Percentiles rank a stretch among this genome's conserved stretches.
Conservation (phyloP, 2,329 filamentous ascomycete species). For the Penicillium expansum region DNA sequence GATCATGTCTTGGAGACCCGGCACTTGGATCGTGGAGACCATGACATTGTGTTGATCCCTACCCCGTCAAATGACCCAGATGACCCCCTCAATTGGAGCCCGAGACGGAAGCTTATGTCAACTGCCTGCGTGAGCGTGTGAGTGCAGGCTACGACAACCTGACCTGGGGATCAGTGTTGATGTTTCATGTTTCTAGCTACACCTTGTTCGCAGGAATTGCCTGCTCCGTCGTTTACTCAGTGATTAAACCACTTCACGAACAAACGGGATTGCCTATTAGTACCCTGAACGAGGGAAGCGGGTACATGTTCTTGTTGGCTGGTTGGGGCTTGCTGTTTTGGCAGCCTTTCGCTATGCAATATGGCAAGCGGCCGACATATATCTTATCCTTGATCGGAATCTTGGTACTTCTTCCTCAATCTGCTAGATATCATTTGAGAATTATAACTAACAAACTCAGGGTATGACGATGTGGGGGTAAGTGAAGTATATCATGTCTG, state of each 20-base stretch:
- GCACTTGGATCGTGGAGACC: constrained; percentile 29
- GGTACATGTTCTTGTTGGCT: constrained; percentile 43
- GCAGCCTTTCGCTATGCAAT: constrained; percentile 49
- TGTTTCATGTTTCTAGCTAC: constrained; percentile 28
- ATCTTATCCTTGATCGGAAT: constrained; percentile 34
- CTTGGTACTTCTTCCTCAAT: constrained; percentile 23
- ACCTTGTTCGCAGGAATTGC: constrained; percentile 40
- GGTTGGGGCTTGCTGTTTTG: constrained; percentile 49
- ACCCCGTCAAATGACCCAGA: constrained; percentile 47
- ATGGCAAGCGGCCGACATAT: constrained; percentile 41
- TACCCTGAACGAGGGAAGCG: constrained; percentile 41
- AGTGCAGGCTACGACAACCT: constrained; percentile 9
- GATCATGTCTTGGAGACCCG: constrained; percentile 34
- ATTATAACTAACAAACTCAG: constrained; percentile 12
- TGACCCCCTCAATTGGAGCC: constrained; percentile 50
- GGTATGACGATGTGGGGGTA: constrained; percentile 36
- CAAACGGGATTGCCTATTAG: constrained; percentile 36
- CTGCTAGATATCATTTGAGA: background rate
- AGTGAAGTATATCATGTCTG: constrained; percentile 6
- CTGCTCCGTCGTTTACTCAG: constrained; percentile 40
- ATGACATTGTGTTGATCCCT: constrained; percentile 45
- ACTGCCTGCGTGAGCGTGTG: constrained; percentile 44
- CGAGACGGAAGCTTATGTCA: constrained; percentile 43
- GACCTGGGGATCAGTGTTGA: background rate
- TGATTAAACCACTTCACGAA: constrained; percentile 37